These are phyloP conservation scores for Suhomyces atakaporum DNA, from an alignment of 1,139 yeast genomes.

Conservation along the genomic window DNA sequence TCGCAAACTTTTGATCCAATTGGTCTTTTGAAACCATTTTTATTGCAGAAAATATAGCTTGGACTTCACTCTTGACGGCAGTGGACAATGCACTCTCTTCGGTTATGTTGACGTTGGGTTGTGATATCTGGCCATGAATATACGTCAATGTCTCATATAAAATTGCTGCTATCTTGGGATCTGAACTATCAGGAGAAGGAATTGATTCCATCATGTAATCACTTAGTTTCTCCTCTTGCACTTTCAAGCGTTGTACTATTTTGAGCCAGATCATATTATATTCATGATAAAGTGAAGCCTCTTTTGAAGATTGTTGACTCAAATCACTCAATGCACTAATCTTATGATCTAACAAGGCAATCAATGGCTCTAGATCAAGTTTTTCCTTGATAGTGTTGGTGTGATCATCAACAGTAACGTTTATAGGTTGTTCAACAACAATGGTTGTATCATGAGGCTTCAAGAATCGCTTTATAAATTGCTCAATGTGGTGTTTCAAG, in stretches of 20 bases:
- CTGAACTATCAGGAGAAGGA: constrained; percentile 10
- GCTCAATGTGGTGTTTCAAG: constrained; percentile 25
- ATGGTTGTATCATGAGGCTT: constrained; percentile 1
- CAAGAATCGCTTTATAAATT: constrained; percentile 9
- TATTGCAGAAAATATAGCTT: constrained; percentile 25
- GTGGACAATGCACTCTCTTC: constrained; percentile 19
- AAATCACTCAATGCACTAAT: constrained; percentile 33
- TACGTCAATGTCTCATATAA: constrained; percentile 13
- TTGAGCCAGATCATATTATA: constrained; percentile 42
- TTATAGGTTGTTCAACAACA: no score
- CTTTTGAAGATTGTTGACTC: constrained; percentile 26
- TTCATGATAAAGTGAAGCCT: constrained; percentile 34
- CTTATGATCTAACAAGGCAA: constrained; percentile 31
- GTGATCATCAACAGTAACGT: constrained; percentile 30
- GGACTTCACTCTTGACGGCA: constrained; percentile 26
- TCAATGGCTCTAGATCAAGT: constrained; percentile 38
- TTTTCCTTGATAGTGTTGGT: constrained; percentile 37
- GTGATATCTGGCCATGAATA: constrained; percentile 3
- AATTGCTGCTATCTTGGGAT: constrained; percentile 11
- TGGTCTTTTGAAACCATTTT: constrained; percentile 16
- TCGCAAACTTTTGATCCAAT: constrained; percentile 2
- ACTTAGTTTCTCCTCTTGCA: constrained; percentile 30
- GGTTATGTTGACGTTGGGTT: neutral
- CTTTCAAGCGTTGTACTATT: constrained; percentile 29
- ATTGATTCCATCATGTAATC: constrained; percentile 20